phyloP scores from a whole-genome alignment of 257 asterid genomes.

The Fraxinus anomala region DNA sequence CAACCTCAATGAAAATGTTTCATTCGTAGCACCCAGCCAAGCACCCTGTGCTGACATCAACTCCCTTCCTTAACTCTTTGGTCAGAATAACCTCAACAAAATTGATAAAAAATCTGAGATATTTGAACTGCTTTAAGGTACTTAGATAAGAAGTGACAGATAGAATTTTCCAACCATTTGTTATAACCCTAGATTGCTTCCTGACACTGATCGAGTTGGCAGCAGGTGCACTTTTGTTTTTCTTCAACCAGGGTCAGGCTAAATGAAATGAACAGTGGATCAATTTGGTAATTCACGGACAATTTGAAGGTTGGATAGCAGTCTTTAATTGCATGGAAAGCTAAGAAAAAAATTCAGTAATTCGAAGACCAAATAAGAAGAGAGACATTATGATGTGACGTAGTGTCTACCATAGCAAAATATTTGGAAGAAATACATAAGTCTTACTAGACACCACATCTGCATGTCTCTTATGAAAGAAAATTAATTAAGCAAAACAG shows the following conservation, averaged over 20 bases:
- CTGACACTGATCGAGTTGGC: conserved; percentile 13
- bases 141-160: conserved; percentile 20
- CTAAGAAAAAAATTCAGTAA: conserved; percentile 1
- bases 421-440: background rate
- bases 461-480: conserved; percentile 9
- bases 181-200: conserved; percentile 1
- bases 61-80: conserved; percentile 28
- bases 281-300: conserved; percentile 9
- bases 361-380: background rate
- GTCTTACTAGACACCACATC: background rate
- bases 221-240: conserved; percentile 19
- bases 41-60: conserved; percentile 19
- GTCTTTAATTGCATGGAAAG: conserved; percentile 5
- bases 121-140: conserved; percentile 15
- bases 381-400: background rate
- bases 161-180: conserved; percentile 16
- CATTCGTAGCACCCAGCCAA: conserved; percentile 42
- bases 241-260: background rate
- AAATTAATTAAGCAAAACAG: conserved; percentile 15
- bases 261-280: conserved; percentile 14
- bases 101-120: conserved; percentile 6
- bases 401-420: background rate
- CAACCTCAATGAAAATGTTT: conserved; percentile 34
- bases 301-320: conserved; percentile 10
- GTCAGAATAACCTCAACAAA: conserved; percentile 13